phyloP scores from a whole-genome alignment of 2,329 filamentous ascomycete species.

The Coniella lustricola region DNA sequence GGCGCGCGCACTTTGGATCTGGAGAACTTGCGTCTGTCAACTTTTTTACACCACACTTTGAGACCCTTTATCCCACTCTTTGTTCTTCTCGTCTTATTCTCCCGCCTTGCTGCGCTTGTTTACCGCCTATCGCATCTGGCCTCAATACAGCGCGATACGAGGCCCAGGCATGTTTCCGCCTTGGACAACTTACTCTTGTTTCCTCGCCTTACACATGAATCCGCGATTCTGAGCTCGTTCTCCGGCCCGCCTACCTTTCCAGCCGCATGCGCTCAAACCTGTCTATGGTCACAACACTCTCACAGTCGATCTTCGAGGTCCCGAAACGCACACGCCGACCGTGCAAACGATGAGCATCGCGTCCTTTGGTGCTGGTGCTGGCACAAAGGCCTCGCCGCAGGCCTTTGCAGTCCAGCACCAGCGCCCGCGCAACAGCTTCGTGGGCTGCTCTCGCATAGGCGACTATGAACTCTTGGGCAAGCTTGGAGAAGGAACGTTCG shows the following conservation, averaged over 20 bases:
- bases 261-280: no score
- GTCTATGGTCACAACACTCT: neutral
- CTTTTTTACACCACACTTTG: no score
- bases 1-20: neutral
- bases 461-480: constrained; percentile 77
- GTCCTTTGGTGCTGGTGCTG: constrained; percentile 14
- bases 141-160: no score
- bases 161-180: no score
- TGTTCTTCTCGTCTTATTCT: neutral
- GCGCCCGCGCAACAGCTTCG: constrained; percentile 57
- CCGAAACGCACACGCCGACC: neutral
- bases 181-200: neutral
- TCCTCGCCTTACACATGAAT: no score
- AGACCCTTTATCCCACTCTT: no score
- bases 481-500: constrained; percentile 92
- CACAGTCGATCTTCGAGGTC: neutral
- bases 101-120: neutral
- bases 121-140: neutral
- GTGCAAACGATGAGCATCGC: constrained; percentile 20
- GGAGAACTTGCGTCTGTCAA: neutral
- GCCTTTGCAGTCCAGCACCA: constrained; percentile 50
- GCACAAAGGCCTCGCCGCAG: constrained; percentile 38
- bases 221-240: neutral
- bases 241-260: neutral
- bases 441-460: constrained; percentile 74